A percentile compares a stretch with the other conserved stretches of the same genome.
Conservation (phyloP, 257 asterid genomes). For the Galeopsis tetrahit region DNA sequence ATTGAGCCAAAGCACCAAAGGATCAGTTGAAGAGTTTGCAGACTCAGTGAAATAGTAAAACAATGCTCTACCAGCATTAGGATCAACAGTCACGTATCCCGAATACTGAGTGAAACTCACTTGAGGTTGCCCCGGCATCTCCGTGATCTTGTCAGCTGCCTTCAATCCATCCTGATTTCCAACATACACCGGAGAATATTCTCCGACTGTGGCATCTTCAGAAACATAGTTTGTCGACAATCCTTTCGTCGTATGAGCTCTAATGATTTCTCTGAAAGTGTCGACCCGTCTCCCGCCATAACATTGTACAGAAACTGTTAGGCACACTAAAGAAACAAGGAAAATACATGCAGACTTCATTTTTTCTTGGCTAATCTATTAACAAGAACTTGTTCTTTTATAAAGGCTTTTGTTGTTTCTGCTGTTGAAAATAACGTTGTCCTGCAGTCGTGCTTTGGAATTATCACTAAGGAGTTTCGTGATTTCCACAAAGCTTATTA, state of each 20-base stretch:
- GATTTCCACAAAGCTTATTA: not conserved
- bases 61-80: too few relatives aligned
- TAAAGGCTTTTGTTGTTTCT: not conserved
- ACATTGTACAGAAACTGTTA: conserved; percentile 33
- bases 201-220: not conserved
- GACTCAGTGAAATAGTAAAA: conserved; percentile 44
- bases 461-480: too few relatives aligned
- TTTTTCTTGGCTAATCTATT: not conserved
- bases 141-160: too few relatives aligned
- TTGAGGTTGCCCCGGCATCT: too few relatives aligned
- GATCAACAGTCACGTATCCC: too few relatives aligned
- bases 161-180: conserved; percentile 25
- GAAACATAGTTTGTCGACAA: not conserved
- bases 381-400: not conserved
- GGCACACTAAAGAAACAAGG: conserved; percentile 25
- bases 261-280: conserved; percentile 28
- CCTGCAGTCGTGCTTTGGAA: not conserved
- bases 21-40: conserved; percentile 37
- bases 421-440: not conserved
- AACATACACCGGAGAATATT: conserved; percentile 28
- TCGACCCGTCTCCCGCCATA: conserved; percentile 30
- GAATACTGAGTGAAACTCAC: too few relatives aligned
- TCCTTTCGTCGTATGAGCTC: not conserved
- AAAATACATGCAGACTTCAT: conserved; percentile 37
- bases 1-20: conserved; percentile 35